A percentile compares a stretch with the other conserved stretches of the same genome.
Evolutionary conservation across 163 green algal genomes (phyloP).

Genomic region (Chlorella variabilis): DNA sequence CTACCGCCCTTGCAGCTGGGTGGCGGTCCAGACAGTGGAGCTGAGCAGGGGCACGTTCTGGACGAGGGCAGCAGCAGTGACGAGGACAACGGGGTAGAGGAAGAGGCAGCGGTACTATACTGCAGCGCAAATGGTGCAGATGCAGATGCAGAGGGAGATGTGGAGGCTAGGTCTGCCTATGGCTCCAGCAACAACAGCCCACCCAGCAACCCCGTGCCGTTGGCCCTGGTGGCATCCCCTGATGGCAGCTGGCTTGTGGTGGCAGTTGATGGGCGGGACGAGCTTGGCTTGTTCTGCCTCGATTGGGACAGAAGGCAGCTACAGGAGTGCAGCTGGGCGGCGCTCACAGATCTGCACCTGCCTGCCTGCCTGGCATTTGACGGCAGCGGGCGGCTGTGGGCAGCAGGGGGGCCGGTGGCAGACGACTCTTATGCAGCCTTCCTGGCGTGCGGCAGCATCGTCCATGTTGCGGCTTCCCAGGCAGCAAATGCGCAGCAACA

Average conservation of each 20-base stretch:
- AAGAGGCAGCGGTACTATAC: slow-evolving; percentile 17
- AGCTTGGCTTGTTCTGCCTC: slow-evolving; percentile 59
- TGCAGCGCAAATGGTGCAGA: not conserved
- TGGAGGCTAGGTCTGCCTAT: no score
- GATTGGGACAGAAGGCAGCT: slow-evolving; percentile 24
- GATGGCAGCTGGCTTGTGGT: slow-evolving; percentile 52
- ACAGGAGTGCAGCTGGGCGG: slow-evolving; percentile 36
- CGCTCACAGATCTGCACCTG: slow-evolving; percentile 50
- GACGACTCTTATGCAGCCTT: slow-evolving; percentile 38
- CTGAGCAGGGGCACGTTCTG: not conserved
- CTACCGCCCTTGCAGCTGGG: slow-evolving; percentile 36
- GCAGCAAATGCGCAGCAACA: not conserved
- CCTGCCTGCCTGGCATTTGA: slow-evolving; percentile 60
- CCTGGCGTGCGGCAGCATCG: slow-evolving; percentile 16
- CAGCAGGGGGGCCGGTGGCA: slow-evolving; percentile 55
- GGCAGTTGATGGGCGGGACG: slow-evolving; percentile 65
- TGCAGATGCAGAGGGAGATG: slow-evolving; percentile 20
- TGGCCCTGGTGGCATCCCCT: slow-evolving; percentile 48
- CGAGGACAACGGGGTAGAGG: not conserved
- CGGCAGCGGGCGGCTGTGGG: slow-evolving; percentile 54
- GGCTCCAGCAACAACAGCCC: no score
- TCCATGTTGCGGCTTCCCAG: not conserved
- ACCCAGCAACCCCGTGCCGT: slow-evolving; percentile 21
- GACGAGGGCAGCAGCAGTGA: slow-evolving; percentile 9
- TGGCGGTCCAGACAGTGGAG: not conserved